Conservation (phyloP, 2,329 filamentous ascomycete genomes). For the Didymella lethalis region DNA sequence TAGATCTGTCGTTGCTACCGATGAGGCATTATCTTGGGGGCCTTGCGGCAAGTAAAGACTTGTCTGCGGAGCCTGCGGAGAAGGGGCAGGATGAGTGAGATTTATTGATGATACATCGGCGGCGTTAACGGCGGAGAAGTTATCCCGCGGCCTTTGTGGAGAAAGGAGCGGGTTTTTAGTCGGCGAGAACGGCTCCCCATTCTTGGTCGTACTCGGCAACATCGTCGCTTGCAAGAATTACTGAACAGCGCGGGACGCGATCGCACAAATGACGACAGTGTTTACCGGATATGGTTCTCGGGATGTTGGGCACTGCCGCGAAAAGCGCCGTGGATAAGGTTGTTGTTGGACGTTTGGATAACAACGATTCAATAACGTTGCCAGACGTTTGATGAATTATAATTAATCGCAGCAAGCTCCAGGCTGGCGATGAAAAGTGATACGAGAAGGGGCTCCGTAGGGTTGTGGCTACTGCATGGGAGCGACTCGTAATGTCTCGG, state of each 20-base stretch:
- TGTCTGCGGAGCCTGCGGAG: slow-evolving; percentile 36
- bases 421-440: slow-evolving; percentile 30
- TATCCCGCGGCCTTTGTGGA: slow-evolving; percentile 38
- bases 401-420: slow-evolving; percentile 30
- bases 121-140: slow-evolving; percentile 47
- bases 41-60: slow-evolving; percentile 34
- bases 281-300: slow-evolving; percentile 15
- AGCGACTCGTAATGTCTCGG: slow-evolving; percentile 29
- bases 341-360: slow-evolving; percentile 9
- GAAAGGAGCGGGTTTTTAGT: slow-evolving; percentile 46
- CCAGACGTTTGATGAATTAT: slow-evolving; percentile 39
- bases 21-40: slow-evolving; percentile 38
- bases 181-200: slow-evolving; percentile 46
- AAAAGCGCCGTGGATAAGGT: slow-evolving; percentile 13
- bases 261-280: slow-evolving; percentile 23
- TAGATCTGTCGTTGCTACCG: slow-evolving; percentile 39
- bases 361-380: slow-evolving; percentile 33
- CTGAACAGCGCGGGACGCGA: slow-evolving; percentile 23
- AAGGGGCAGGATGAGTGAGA: slow-evolving; percentile 36
- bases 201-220: slow-evolving; percentile 31
- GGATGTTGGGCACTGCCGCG: slow-evolving; percentile 22
- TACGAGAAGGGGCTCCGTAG: slow-evolving; percentile 24
- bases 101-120: slow-evolving; percentile 36
- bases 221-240: slow-evolving; percentile 32
- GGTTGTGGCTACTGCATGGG: slow-evolving; percentile 45